Evolutionary conservation across 179 eudicot species (phyloP).

Genomic region (Gypsophila paniculata): DNA sequence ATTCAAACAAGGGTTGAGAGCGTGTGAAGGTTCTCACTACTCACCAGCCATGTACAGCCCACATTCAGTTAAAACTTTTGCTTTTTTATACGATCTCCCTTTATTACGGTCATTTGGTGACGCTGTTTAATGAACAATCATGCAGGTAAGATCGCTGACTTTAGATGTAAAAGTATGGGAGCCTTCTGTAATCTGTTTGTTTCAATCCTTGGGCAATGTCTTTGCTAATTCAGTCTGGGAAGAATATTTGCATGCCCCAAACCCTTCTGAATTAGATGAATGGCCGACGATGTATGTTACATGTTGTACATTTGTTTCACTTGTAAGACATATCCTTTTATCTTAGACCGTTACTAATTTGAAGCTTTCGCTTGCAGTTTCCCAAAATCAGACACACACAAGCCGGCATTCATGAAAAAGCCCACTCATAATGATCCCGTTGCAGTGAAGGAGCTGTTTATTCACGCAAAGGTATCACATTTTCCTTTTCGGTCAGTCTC

Average conservation of each 20-base stretch:
- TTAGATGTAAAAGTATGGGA: conserved; percentile 95
- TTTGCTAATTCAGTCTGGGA: conserved; percentile 88
- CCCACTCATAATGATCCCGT: conserved; percentile 60
- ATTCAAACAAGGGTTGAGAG: no score
- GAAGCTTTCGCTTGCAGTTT: conserved; percentile 42
- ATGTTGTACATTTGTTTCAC: conserved; percentile 12
- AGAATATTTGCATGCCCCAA: conserved; percentile 57
- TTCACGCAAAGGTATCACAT: conserved; percentile 70
- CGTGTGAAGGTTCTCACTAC: no score
- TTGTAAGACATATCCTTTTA: conserved; percentile 10
- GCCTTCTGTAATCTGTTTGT: conserved; percentile 71
- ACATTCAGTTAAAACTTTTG: no score
- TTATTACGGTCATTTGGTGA: conserved; percentile 9
- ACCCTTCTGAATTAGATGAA: conserved; percentile 50
- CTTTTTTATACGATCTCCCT: no score
- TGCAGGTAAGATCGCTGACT: conserved; percentile 77
- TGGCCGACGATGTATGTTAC: conserved; percentile 61
- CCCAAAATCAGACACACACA: conserved; percentile 55
- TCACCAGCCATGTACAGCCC: no score
- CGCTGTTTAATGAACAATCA: conserved; percentile 10
- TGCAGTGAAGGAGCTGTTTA: conserved; percentile 70
- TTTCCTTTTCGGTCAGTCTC: background rate
- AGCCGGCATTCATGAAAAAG: conserved; percentile 57
- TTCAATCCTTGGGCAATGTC: conserved; percentile 75
- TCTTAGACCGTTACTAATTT: conserved; percentile 4